Evolutionary conservation across 1,139 yeast species (phyloP), one percentile per base, ranked within the genome.

Genomic region (Saccharomyces hybrid): DNA sequence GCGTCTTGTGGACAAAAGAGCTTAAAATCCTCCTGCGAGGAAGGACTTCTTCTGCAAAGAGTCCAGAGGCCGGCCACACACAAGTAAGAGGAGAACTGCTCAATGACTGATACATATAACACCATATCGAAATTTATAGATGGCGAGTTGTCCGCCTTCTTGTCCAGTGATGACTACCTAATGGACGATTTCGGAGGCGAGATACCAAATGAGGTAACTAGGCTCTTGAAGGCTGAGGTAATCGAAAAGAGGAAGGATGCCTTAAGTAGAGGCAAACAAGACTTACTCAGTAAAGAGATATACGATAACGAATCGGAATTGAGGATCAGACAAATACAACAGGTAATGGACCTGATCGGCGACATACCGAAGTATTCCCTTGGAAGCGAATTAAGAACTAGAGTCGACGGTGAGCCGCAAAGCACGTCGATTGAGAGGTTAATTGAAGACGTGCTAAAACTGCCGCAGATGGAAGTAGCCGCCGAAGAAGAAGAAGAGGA

Each of bases 321-420:
- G 53, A 60, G 56, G 38, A 31, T 55, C 20, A 48, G 54, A 5
- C 60, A 61, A 49, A 42, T 61, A n/a, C 49, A 56, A 20, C 54
- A 56, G 7, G 56, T 64, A 2, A 55, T 55, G 47, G 61, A 61
- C 27, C 34, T 57, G 5, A 57, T 64, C 9, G 64, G 66, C 23
- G 67, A 64, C 47, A 55, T 65, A 23, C 61, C 62, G 3, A 55
- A 55, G 28, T 55, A 61, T 46, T 44, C 59, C 25, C 48, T 61
- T 23, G 58, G 64, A 14, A 56, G 57, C 7, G 62, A 64, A 46
- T 46, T 63, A 7, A 49, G 51, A 32, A 55, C 52, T 4, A 52
- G 53, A 16, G 48, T 48, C 29, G 51, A 51, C 11, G 51, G 41
- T n/a, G 51, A 29, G 27, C 20, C 44, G 11, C 48, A 50, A 23